These are phyloP conservation scores for Arachnopeziza araneosa DNA, from an alignment of 2,329 filamentous ascomycete species.

Conservation along the genomic window DNA sequence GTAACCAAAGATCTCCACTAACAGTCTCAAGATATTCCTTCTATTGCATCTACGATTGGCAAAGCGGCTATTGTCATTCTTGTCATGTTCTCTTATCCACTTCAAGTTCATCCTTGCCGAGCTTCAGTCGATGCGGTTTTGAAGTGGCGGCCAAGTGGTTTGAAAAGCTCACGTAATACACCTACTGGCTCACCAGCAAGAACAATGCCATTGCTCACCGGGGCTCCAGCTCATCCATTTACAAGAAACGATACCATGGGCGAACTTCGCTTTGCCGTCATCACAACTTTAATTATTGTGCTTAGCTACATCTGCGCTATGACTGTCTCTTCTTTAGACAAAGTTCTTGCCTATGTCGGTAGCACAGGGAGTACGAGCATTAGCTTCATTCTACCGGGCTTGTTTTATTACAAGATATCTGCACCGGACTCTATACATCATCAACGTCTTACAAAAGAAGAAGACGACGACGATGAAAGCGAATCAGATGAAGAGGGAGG, in stretches of 20 bases:
- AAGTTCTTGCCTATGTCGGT: constrained; percentile 90
- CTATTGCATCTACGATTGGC: constrained; percentile 81
- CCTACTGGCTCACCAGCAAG: constrained; percentile 33
- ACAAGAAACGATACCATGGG: constrained; percentile 62
- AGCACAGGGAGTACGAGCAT: constrained; percentile 93
- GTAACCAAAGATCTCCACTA: neutral
- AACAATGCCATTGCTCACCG: constrained; percentile 36
- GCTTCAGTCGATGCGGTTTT: constrained; percentile 94
- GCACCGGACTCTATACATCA: constrained; percentile 81
- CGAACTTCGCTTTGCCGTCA: constrained; percentile 80
- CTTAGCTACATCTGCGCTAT: constrained; percentile 83
- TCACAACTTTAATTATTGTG: constrained; percentile 82
- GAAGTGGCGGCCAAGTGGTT: constrained; percentile 70
- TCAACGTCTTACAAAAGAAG: constrained; percentile 81
- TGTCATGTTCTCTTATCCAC: constrained; percentile 91
- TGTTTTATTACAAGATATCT: constrained; percentile 99
- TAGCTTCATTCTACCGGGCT: constrained; percentile 89
- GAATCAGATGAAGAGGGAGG: constrained; percentile 47
- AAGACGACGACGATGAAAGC: constrained; percentile 69
- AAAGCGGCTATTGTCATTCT: constrained; percentile 93
- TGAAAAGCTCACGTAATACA: constrained; percentile 31
- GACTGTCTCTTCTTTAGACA: constrained; percentile 82
- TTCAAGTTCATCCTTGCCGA: constrained; percentile 92
- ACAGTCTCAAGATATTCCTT: constrained; percentile 52
- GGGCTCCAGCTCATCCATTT: constrained; percentile 39